These are phyloP conservation scores for Alternaria infectoria DNA, from an alignment of 2,329 filamentous ascomycete species.

Conservation along the genomic window DNA sequence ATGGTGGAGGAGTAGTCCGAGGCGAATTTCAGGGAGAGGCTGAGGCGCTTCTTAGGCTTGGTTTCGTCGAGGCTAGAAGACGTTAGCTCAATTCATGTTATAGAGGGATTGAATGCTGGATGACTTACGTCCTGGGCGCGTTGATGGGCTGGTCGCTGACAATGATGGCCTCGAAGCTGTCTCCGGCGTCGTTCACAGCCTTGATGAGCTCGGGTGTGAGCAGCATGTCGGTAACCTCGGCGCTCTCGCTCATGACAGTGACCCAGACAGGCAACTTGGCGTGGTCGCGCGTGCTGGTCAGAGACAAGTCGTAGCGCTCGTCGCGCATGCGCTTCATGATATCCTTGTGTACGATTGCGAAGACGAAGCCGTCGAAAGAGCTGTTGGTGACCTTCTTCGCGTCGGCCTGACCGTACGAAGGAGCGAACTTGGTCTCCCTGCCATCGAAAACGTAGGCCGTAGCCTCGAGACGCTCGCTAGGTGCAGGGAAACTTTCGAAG, in stretches of 20 bases:
- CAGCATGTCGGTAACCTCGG: slow-evolving; percentile 87
- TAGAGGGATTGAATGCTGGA: not conserved
- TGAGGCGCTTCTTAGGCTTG: slow-evolving; percentile 82
- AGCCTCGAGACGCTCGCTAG: slow-evolving; percentile 76
- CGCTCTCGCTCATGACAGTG: slow-evolving; percentile 95
- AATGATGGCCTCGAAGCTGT: slow-evolving; percentile 81
- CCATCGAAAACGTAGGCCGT: slow-evolving; percentile 90
- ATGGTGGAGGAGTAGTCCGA: slow-evolving; percentile 65
- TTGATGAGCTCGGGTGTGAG: slow-evolving; percentile 87
- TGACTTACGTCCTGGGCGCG: slow-evolving; percentile 79
- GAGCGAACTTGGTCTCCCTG: slow-evolving; percentile 80
- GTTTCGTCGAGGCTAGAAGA: slow-evolving; percentile 77
- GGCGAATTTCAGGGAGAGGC: slow-evolving; percentile 74
- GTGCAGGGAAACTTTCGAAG: slow-evolving; percentile 74
- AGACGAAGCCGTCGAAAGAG: slow-evolving; percentile 88
- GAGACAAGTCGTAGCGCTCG: slow-evolving; percentile 90
- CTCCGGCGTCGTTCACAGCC: slow-evolving; percentile 77
- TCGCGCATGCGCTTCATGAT: slow-evolving; percentile 88
- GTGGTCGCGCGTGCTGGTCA: slow-evolving; percentile 93
- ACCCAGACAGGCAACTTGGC: slow-evolving; percentile 87
- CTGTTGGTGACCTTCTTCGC: slow-evolving; percentile 68
- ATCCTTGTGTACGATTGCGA: slow-evolving; percentile 94
- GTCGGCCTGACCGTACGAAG: slow-evolving; percentile 65
- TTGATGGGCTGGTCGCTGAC: slow-evolving; percentile 88
- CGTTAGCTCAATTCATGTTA: too few relatives aligned